Evolutionary conservation across 2,329 filamentous ascomycete genomes (phyloP).

Genomic region (Achaetomium macrosporum): DNA sequence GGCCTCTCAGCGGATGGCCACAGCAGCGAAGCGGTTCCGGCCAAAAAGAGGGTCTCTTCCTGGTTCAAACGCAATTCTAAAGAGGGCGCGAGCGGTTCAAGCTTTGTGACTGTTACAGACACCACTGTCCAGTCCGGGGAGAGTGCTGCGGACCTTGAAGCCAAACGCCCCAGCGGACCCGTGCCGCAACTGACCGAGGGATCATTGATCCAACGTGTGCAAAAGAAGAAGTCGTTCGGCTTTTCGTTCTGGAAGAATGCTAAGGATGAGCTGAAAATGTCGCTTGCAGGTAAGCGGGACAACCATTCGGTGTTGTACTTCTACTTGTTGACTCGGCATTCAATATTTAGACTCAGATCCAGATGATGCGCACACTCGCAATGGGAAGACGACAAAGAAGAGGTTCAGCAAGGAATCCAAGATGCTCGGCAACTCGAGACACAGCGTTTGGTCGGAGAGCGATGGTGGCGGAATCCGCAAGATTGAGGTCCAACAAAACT

Average conservation of each 20-base stretch:
- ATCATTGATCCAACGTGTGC: neutral
- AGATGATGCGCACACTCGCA: conserved; percentile 24
- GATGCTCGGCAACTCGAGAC: conserved; percentile 16
- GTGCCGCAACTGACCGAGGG: conserved; percentile 2
- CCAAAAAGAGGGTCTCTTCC: conserved; percentile 42
- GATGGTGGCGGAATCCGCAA: conserved; percentile 41
- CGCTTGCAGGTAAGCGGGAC: conserved; percentile 37
- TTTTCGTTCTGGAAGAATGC: conserved; percentile 51
- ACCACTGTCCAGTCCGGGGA: conserved; percentile 16
- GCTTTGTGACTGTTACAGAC: conserved; percentile 17
- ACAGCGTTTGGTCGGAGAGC: conserved; percentile 31
- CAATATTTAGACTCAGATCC: conserved; percentile 28
- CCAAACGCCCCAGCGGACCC: conserved; percentile 2
- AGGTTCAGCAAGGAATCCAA: conserved; percentile 19
- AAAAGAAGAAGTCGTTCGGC: conserved; percentile 46
- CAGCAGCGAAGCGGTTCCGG: conserved; percentile 19
- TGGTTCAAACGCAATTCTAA: conserved; percentile 49
- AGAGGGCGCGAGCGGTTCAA: conserved; percentile 24
- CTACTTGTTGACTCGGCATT: conserved; percentile 16
- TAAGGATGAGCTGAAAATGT: conserved; percentile 39
- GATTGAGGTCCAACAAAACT: conserved; percentile 69
- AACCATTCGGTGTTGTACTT: neutral
- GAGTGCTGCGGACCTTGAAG: neutral
- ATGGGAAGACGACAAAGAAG: conserved; percentile 22
- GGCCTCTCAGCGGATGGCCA: neutral